Percentiles rank a stretch among this genome's conserved stretches.
These are phyloP conservation scores for Pontederia crassipes DNA, from an alignment of 176 grass and related monocot genomes.

Conservation along the genomic window DNA sequence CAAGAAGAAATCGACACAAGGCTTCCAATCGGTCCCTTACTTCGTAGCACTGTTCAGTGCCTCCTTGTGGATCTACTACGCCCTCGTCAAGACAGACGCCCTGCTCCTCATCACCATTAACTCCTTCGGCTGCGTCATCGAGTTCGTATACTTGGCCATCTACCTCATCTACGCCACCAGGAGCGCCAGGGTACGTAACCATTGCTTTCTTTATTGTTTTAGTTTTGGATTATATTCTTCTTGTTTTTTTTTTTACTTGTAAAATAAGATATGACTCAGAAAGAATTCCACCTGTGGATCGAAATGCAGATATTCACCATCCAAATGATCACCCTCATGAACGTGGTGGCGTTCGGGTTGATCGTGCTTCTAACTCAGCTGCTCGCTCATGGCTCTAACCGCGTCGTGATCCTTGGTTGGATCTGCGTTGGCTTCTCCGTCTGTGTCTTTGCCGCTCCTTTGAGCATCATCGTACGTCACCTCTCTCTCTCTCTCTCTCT, in stretches of 20 bases:
- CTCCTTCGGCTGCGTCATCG: constrained; percentile 58
- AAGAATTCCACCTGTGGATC: not conserved
- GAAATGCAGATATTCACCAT: constrained; percentile 32
- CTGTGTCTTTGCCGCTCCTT: constrained; percentile 76
- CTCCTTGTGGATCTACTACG: constrained; percentile 80
- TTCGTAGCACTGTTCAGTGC: constrained; percentile 84
- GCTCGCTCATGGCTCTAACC: constrained; percentile 23
- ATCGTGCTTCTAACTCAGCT: constrained; percentile 42
- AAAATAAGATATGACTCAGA: not conserved
- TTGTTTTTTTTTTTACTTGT: not conserved
- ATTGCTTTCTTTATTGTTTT: not conserved
- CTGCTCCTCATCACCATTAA: constrained; percentile 74
- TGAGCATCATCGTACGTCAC: constrained; percentile 75
- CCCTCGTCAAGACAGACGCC: constrained; percentile 54
- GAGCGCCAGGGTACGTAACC: constrained; percentile 14
- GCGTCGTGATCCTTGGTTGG: constrained; percentile 55
- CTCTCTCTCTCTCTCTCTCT: not conserved
- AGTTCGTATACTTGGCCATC: constrained; percentile 50
- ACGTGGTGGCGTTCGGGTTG: constrained; percentile 49
- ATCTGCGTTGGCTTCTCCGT: constrained; percentile 83
- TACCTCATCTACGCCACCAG: constrained; percentile 61
- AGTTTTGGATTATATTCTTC: not conserved
- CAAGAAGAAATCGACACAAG: constrained; percentile 61
- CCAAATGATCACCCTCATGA: constrained; percentile 42
- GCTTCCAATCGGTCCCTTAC: constrained; percentile 79